A percentile compares a stretch with the other conserved stretches of the same genome.
These are phyloP conservation scores for Macrocystidia cucumis DNA, from an alignment of 1,284 basidiomycete genomes.

Conservation along the genomic window DNA sequence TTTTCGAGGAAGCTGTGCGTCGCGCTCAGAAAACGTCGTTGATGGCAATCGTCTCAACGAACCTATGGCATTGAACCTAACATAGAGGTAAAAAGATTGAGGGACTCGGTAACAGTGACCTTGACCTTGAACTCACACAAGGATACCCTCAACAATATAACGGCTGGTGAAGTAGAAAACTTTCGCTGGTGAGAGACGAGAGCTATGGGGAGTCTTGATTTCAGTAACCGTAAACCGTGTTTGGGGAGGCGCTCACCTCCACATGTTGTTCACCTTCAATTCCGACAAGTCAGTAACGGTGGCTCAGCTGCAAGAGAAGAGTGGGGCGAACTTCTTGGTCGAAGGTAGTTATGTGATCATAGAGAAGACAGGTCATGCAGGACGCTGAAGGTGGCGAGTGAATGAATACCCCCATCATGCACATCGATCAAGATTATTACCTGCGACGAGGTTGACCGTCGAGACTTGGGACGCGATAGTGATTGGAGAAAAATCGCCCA, in stretches of 20 bases:
- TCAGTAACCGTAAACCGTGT: not conserved
- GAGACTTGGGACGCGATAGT: no score
- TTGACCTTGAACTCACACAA: conserved; percentile 13
- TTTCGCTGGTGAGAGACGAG: conserved; percentile 9
- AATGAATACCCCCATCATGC: conserved; percentile 11
- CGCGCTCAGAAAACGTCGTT: not conserved
- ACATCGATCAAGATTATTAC: no score
- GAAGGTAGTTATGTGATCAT: conserved; percentile 16
- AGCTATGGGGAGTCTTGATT: not conserved
- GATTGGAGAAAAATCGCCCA: no score
- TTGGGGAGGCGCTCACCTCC: not conserved
- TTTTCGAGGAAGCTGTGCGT: conserved; percentile 13
- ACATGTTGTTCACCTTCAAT: not conserved
- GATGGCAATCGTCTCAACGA: not conserved
- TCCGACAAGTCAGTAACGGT: not conserved
- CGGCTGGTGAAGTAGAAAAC: conserved; percentile 17
- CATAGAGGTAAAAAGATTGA: not conserved
- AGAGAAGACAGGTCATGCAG: conserved; percentile 16
- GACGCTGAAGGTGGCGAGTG: conserved; percentile 10
- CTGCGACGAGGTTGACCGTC: no score
- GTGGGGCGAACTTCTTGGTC: conserved; percentile 14
- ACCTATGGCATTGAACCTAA: conserved; percentile 20
- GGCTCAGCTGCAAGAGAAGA: not conserved
- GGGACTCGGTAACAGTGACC: not conserved
- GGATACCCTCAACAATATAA: conserved; percentile 18